Base-by-base conservation (phyloP, 2,329 filamentous ascomycete species). In the Colletotrichum limetticola region DNA sequence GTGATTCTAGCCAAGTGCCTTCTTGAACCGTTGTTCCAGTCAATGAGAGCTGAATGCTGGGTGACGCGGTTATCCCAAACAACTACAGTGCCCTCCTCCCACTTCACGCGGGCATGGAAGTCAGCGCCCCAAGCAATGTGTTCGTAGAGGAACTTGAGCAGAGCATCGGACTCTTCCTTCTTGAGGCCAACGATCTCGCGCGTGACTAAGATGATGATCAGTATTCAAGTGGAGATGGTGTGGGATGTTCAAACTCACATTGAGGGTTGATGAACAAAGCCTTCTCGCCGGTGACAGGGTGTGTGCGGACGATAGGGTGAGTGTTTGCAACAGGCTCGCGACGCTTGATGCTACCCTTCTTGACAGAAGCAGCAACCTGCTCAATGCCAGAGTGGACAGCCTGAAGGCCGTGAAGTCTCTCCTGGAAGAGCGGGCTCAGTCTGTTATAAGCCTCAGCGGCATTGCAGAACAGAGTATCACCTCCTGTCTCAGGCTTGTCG, bases 381-480 rank as follows among this genome's bases (percentile, higher is more conserved):
- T 74, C 71, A 19, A 74, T 30, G 5, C 71, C 71, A 4, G 71
- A 74, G 62, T 74, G 71, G 8, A 74, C 71, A 11, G 71, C 71
- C n/a, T 74, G 68, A 24, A 74, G 68, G 5, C 68, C 71, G 28
- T 74, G 71, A 4, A 74, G 68, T 26, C 74, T 75, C 85, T 95
- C 90, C 79, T 91, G 91, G 85, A 97, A 97, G 52, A 91, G 89
- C 0, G 94, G 93, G 68, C 92, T 95, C 3, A 98, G 87, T 6
- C 95, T 89, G 74, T 91, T 90, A 80, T 98, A 98, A 0, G 95
- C 95, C 81, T 93, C 92, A 0, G 87, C 94, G 76, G 93, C 91
- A 79, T 97, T 93, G 58, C 88, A 91, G 78, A 97, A 98, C 3
- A 97, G 85, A 0, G 95, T 98, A 80, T 98, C 95, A 60, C 95